These are phyloP conservation scores for Tulasnella sp. DNA, from an alignment of 768 basidiomycete species.

Conservation along the genomic window DNA sequence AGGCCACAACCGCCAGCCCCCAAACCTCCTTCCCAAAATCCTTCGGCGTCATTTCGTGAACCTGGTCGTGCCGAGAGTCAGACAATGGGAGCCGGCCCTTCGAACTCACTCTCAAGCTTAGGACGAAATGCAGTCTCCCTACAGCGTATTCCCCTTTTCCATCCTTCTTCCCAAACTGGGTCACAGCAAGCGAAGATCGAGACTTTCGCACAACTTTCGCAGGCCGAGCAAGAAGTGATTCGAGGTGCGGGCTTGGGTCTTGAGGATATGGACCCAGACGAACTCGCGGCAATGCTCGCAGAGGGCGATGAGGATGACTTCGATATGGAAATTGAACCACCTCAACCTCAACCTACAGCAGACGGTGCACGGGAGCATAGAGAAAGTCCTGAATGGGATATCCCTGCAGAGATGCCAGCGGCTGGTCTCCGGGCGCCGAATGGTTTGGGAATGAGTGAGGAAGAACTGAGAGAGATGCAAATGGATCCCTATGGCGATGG, in stretches of 20 bases:
- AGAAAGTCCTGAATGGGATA: background rate
- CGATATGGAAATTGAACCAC: conserved; percentile 30
- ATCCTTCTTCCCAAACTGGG: conserved; percentile 30
- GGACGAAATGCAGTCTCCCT: background rate
- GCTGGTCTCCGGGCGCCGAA: background rate
- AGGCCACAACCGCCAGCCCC: background rate
- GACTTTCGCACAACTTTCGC: conserved; percentile 40
- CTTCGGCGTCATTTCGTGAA: background rate
- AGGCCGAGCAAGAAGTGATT: conserved; percentile 42
- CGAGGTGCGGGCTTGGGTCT: conserved; percentile 50
- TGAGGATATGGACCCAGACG: conserved; percentile 53
- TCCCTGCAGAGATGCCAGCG: background rate
- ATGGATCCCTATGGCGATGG: background rate
- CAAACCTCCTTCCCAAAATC: background rate
- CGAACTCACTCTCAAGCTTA: background rate
- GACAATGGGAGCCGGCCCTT: no score
- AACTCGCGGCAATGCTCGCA: conserved; percentile 45
- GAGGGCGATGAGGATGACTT: conserved; percentile 42
- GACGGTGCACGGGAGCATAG: background rate
- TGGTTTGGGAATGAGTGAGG: background rate
- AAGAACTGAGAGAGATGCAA: conserved; percentile 7
- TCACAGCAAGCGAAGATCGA: background rate
- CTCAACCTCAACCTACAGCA: background rate
- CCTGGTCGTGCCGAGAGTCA: no score
- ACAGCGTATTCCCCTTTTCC: conserved; percentile 31